Conservation (phyloP, 1,139 yeast species). For the Debaryomyces sp. region DNA sequence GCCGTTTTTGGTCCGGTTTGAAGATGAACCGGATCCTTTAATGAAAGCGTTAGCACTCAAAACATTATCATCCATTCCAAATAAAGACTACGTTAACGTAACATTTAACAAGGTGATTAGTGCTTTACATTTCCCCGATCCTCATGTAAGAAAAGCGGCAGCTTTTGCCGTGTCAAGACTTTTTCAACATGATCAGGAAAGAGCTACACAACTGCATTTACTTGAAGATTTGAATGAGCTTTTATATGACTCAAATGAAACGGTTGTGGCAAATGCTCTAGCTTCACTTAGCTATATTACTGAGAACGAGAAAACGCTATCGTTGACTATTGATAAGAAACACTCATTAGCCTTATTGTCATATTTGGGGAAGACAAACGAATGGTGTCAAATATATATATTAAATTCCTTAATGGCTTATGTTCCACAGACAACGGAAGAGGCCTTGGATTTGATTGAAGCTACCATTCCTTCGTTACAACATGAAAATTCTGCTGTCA, state of each 20-base stretch:
- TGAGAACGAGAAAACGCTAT: slow-evolving; percentile 53
- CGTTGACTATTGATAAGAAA: slow-evolving; percentile 55
- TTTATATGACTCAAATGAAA: slow-evolving; percentile 57
- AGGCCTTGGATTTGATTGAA: slow-evolving; percentile 70
- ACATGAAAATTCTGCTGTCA: slow-evolving; percentile 83
- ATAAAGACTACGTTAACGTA: slow-evolving; percentile 50
- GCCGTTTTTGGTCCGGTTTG: slow-evolving; percentile 58
- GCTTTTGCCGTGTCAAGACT: slow-evolving; percentile 71
- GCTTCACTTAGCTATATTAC: slow-evolving; percentile 70
- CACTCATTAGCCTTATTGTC: slow-evolving; percentile 59
- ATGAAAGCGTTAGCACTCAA: slow-evolving; percentile 57
- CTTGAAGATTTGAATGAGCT: slow-evolving; percentile 60
- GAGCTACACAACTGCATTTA: slow-evolving; percentile 50
- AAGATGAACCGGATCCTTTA: slow-evolving; percentile 35
- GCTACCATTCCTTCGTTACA: slow-evolving; percentile 72
- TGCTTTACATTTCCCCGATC: slow-evolving; percentile 55
- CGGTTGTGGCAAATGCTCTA: slow-evolving; percentile 73
- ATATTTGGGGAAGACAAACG: slow-evolving; percentile 59
- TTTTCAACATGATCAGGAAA: slow-evolving; percentile 56
- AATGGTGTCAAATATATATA: slow-evolving; percentile 81
- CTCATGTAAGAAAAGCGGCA: slow-evolving; percentile 69
- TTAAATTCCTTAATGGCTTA: slow-evolving; percentile 68
- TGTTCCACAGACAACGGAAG: slow-evolving; percentile 69
- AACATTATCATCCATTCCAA: slow-evolving; percentile 63
- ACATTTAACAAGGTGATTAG: slow-evolving; percentile 23